Evolutionary conservation across 2,329 filamentous ascomycete genomes (phyloP), one percentile per base, ranked within the genome.

Genomic region (Parastagonospora nodorum): DNA sequence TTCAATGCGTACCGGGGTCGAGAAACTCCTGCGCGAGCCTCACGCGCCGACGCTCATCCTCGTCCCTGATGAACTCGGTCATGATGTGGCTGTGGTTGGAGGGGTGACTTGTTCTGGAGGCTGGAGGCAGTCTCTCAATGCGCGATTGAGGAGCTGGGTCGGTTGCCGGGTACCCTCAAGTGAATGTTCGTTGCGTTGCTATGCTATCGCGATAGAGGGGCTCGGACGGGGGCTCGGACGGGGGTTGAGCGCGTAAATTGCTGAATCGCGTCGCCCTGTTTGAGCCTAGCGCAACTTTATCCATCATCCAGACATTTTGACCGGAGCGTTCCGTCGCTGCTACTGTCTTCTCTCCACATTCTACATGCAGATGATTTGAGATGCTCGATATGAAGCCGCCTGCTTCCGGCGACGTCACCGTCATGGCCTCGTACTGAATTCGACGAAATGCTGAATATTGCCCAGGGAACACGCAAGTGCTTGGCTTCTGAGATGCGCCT

Each of bases 11-110:
- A 96, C 92, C 87, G 54, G 93, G 93, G 79, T 97, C 93, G 37
- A 97, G 85, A 69, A 97, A 97, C 74, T 97, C 92, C 66, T 88
- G 84, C n/a, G 91, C 92, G 58, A 88, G 85, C 66, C 91, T 88
- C 73, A 96, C 85, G 67, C 92, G 90, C 78, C 95, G 88, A 64
- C 86, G 84, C 65, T 88, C 86, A 60, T 88, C 90, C 75, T 94
- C 90, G 81, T 97, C 92, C 75, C 88, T 85, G 66, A 95, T 66
- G 14, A 62, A 53, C 43, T 68, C 67, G 42, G 63, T 46, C 69
- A 73, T 73, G 49, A 29, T 60, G 43, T 33, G 39, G 40, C 19
- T 24, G 19, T 24, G 3, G 16, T 28, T 14, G 7, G 36, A 24
- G 36, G n/a, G 3, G 30, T 11, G 8, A 10, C 8, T 4, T 32